These are phyloP conservation scores for Fusarium buharicum DNA, from an alignment of 2,329 filamentous ascomycete genomes.

Conservation along the genomic window DNA sequence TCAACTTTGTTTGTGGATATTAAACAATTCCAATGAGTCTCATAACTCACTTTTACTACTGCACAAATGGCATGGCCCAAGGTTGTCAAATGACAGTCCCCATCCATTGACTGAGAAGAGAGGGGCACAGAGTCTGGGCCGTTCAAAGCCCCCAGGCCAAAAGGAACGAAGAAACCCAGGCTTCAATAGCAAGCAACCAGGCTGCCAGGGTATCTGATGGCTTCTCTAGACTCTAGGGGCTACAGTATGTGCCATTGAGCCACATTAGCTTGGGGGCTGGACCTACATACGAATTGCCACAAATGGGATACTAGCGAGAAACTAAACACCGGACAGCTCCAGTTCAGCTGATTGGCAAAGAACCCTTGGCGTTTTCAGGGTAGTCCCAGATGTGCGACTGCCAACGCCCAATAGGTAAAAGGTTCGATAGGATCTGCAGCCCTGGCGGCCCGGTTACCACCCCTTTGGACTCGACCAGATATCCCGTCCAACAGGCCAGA, in stretches of 20 bases:
- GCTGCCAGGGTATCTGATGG: not conserved
- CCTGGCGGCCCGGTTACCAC: constrained; percentile 38
- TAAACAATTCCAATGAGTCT: too few species aligned
- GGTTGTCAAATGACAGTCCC: not conserved
- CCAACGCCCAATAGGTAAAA: constrained; percentile 14
- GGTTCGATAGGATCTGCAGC: constrained; percentile 36
- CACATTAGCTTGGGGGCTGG: not conserved
- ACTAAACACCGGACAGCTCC: not conserved
- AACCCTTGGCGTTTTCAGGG: constrained; percentile 7
- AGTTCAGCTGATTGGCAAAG: constrained; percentile 20
- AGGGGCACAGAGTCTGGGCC: constrained; percentile 9
- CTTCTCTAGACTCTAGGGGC: not conserved
- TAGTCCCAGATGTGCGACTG: constrained; percentile 6
- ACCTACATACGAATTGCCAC: too few species aligned
- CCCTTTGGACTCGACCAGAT: constrained; percentile 33
- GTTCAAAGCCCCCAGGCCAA: not conserved
- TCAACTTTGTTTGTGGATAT: too few species aligned
- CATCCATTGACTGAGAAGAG: not conserved
- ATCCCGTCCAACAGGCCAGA: constrained; percentile 13
- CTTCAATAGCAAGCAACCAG: not conserved
- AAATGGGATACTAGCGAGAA: too few species aligned
- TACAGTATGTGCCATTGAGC: not conserved
- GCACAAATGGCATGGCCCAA: too few species aligned
- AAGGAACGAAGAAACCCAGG: constrained; percentile 11
- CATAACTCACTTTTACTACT: too few species aligned